Evolutionary conservation across 345 rosid species (phyloP).

Genomic region (Populus ilicifolia): DNA sequence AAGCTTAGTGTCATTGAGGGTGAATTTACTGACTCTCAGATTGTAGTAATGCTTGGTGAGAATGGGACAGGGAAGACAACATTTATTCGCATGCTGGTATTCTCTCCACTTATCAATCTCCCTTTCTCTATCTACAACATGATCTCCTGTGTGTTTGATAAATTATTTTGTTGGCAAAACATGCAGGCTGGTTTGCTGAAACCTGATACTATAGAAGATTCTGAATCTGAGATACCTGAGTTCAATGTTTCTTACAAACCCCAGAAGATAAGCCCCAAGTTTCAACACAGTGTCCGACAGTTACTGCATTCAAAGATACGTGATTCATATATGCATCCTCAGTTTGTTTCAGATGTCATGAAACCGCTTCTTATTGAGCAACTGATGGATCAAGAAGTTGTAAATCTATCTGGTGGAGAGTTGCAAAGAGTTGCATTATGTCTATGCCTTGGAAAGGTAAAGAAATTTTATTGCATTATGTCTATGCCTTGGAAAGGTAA

Average conservation of each 20-base stretch:
- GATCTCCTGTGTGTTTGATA: neutral
- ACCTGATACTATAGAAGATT: slow-evolving; percentile 71
- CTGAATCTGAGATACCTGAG: slow-evolving; percentile 86
- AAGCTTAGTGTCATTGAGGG: slow-evolving; percentile 80
- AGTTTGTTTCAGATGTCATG: slow-evolving; percentile 96
- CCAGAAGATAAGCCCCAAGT: slow-evolving; percentile 92
- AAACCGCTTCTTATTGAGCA: slow-evolving; percentile 97
- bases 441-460: slow-evolving; percentile 95
- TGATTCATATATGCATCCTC: slow-evolving; percentile 90
- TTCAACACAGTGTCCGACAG: slow-evolving; percentile 69
- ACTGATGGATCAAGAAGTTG: slow-evolving; percentile 92
- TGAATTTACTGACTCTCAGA: slow-evolving; percentile 98
- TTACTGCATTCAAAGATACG: slow-evolving; percentile 85
- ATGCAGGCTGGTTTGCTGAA: slow-evolving; percentile 85
- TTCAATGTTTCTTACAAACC: slow-evolving; percentile 98
- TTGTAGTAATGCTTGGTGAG: slow-evolving; percentile 96
- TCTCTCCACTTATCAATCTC: slow-evolving; percentile 4
- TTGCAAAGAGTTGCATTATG: slow-evolving; percentile 95
- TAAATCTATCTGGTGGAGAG: slow-evolving; percentile 97
- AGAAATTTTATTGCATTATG: slow-evolving; percentile 53
- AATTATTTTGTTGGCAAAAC: slow-evolving; percentile 14
- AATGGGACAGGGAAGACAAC: slow-evolving; percentile 99
- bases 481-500: slow-evolving; percentile 95
- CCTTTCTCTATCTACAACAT: neutral
- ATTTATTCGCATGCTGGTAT: slow-evolving; percentile 97